Evolutionary conservation across 176 grass and related monocot genomes (phyloP), one percentile per base, ranked within the genome.

Genomic region (Thalia dealbata): DNA sequence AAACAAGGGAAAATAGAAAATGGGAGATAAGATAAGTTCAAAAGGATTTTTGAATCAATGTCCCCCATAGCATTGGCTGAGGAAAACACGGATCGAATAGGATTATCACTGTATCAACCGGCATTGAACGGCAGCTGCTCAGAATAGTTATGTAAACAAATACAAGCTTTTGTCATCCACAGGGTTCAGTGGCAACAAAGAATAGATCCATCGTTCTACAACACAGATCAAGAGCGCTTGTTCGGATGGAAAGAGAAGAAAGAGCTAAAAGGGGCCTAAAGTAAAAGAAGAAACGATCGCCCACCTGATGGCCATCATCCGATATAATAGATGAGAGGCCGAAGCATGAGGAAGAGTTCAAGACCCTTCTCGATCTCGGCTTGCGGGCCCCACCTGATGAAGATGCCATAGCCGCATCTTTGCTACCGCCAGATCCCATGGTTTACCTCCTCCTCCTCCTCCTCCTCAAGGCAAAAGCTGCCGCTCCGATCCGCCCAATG

Each of bases 371-470:
- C 5, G 55, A 64, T 64, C 77, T 73, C 69, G 29, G 75, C 60
- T 70, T 80, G 0, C 76, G 55, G 14, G 16, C 13, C 1, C 35
- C 32, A 60, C 21, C 52, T 69, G 75, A 24, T 0, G 77, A 79
- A 52, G 77, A 44, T 10, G 84, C 45, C 21, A 79, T 35, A 12
- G 84, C 16, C 13, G 89, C 55, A 51, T 72, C 78, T 81, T 93
- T 99, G 77, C 90, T 99, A 75, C 81, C 86, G 42, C 85, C 79
- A 78, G 90, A 93, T 93, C 95, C 90, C 86, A 92, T 92, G 82
- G 16, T 23, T n/a, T 55, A 3, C 26, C 22, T 51, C 52, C 23
- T 48, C 26, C 18, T 61, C 15, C 15, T 4, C 15, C 26, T 2
- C 32, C 65, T 12, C 10, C n/a, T 15, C 65, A 0, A 45, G 65